These are phyloP conservation scores for Candida odintsovae DNA, from an alignment of 805 yeast species.

Conservation along the genomic window DNA sequence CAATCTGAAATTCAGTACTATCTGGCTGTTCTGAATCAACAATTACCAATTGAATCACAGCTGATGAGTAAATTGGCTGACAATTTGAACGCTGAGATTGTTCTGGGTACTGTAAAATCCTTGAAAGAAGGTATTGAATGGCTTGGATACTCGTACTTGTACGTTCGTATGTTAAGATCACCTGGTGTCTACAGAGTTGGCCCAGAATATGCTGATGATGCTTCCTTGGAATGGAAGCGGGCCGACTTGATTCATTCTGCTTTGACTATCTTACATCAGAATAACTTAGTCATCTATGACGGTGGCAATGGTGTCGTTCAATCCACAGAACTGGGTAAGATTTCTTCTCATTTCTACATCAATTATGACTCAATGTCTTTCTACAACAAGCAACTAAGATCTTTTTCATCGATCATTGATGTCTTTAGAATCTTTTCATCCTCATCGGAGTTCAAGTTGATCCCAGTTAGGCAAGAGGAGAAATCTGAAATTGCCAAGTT, in stretches of 20 bases:
- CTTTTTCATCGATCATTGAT: conserved; percentile 66
- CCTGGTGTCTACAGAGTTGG: conserved; percentile 77
- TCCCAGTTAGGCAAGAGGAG: conserved; percentile 87
- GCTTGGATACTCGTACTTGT: conserved; percentile 76
- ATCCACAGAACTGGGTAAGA: conserved; percentile 69
- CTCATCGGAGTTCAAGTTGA: conserved; percentile 79
- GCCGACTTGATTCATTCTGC: conserved; percentile 75
- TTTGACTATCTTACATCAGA: conserved; percentile 46
- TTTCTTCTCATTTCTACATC: conserved; percentile 85
- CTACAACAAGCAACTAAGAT: conserved; percentile 57
- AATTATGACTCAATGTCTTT: conserved; percentile 64
- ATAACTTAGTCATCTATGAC: conserved; percentile 59
- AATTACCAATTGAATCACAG: conserved; percentile 89
- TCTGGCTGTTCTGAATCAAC: conserved; percentile 85
- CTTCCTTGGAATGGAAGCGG: conserved; percentile 44
- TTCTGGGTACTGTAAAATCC: conserved; percentile 55
- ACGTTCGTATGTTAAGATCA: conserved; percentile 67
- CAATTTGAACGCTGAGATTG: conserved; percentile 81
- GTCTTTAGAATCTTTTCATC: conserved; percentile 68
- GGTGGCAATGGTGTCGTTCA: conserved; percentile 38
- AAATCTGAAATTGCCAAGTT: conserved; percentile 64
- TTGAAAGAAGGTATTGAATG: conserved; percentile 70
- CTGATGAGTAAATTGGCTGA: conserved; percentile 67
- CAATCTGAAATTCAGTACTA: conserved; percentile 84
- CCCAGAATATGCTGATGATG: conserved; percentile 51